Evolutionary conservation across 2,329 filamentous ascomycete species (phyloP), one percentile per base, ranked within the genome.

Genomic region (Ophiosphaerella korrae): DNA sequence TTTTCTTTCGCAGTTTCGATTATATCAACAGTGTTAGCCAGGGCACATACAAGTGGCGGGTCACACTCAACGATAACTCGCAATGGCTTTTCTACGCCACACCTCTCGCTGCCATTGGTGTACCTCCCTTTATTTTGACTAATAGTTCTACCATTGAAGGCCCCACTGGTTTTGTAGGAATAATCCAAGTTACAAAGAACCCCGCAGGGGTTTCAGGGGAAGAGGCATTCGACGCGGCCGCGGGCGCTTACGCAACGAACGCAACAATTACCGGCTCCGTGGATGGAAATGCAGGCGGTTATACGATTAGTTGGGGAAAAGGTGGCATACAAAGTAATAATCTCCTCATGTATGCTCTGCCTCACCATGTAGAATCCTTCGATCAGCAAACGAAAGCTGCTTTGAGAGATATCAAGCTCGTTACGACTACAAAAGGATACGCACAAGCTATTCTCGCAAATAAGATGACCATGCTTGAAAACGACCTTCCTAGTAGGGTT

Each of bases 361-460:
- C 93, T 34, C 94, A 99, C 72, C 94, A 97, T 57, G 72, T 90
- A 1, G 79, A 86, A 36, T 90, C 90, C 0, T 94, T 97, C 58
- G 84, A 90, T 59, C 58, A 72, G 2, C 71, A 72, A 3, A 86
- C 84, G 2, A 75, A 79, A 31, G 78, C 78, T 12, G 65, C 78
- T 38, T 40, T 71, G 26, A 82, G 76, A 7, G 68, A 78, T 12
- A 73, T 95, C 7, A 78, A 83, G 53, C 77, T 97, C 45, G 83
- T 88, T 53, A 94, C 92, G 1, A 90, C 91, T 0, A 96, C 91
- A 29, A 97, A 97, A 74, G 94, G 94, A 5, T 76, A 84, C n/a
- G 89, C 89, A 3, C 88, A 82, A 3, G 88, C 87, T 1, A 83
- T 97, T 0, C 45, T 64, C 8, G 62, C 63, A 6, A 69, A 75